Evolutionary conservation across 1,284 basidiomycete species (phyloP).

Genomic region (Meira nashicola): DNA sequence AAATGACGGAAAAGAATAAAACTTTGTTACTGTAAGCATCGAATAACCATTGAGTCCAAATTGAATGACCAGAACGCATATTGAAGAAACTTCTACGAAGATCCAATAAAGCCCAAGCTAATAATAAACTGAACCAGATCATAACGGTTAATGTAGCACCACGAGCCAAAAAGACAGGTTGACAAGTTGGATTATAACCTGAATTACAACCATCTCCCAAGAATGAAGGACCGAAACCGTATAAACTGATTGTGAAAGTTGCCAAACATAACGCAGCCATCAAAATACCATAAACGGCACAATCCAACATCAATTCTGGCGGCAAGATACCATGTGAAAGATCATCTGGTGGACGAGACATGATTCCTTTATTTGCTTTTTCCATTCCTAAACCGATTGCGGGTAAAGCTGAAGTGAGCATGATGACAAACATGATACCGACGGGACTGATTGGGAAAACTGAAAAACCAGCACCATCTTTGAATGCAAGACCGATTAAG

Average conservation of each 20-base stretch:
- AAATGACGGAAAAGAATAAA: conserved; percentile 42
- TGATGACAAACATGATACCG: conserved; percentile 60
- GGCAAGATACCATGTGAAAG: conserved; percentile 52
- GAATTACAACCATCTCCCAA: conserved; percentile 51
- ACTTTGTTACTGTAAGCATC: conserved; percentile 47
- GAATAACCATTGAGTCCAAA: conserved; percentile 41
- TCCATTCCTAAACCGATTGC: conserved; percentile 58
- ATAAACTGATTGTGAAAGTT: conserved; percentile 39
- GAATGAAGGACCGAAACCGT: conserved; percentile 36
- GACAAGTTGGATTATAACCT: conserved; percentile 29
- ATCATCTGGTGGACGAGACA: conserved; percentile 58
- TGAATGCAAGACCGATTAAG: conserved; percentile 66
- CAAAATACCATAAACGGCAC: conserved; percentile 63
- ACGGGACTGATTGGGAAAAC: conserved; percentile 69
- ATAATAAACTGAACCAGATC: conserved; percentile 51
- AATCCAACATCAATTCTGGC: conserved; percentile 56
- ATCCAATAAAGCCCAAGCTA: conserved; percentile 53
- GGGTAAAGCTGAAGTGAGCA: conserved; percentile 52
- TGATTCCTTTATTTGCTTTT: conserved; percentile 60
- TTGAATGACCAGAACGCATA: conserved; percentile 29
- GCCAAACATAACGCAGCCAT: conserved; percentile 61
- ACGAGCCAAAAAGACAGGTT: conserved; percentile 52
- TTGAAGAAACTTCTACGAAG: conserved; percentile 50
- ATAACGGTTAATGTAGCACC: conserved; percentile 50
- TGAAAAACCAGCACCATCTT: conserved; percentile 59